Evolutionary conservation across 768 basidiomycete genomes (phyloP).

Genomic region (Asterophora parasitica): DNA sequence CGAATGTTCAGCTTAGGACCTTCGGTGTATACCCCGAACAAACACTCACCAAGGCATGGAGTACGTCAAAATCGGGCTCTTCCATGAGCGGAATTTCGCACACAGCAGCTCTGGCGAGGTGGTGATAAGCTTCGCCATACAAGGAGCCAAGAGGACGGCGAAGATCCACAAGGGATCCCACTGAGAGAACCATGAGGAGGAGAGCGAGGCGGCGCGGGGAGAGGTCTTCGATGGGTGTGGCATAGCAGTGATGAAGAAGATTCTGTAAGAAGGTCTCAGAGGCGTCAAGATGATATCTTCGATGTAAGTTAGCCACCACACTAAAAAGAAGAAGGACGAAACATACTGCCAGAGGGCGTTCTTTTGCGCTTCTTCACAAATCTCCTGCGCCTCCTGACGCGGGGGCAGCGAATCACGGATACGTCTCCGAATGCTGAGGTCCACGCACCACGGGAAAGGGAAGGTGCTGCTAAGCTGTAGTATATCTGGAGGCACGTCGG

Average conservation of each 20-base stretch:
- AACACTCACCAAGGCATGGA: constrained; percentile 55
- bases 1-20: neutral
- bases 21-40: neutral
- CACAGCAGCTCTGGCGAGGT: constrained; percentile 59
- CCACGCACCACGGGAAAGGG: constrained; percentile 64
- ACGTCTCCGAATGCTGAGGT: constrained; percentile 57
- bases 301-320: constrained; percentile 8
- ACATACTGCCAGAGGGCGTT: constrained; percentile 75
- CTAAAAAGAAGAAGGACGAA: constrained; percentile 5
- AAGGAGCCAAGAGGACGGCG: constrained; percentile 50
- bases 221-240: constrained; percentile 51
- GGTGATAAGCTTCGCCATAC: constrained; percentile 61
- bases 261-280: constrained; percentile 69
- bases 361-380: constrained; percentile 59
- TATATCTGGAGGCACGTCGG: constrained; percentile 43
- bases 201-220: constrained; percentile 65
- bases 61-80: constrained; percentile 68
- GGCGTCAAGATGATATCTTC: constrained; percentile 63
- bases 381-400: constrained; percentile 49
- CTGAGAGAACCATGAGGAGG: constrained; percentile 67
- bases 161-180: constrained; percentile 66
- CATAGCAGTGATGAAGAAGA: constrained; percentile 64
- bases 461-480: constrained; percentile 62
- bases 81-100: constrained; percentile 75
- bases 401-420: constrained; percentile 63